Evolutionary conservation across 1,284 basidiomycete genomes (phyloP).

Genomic region (Naganishia sp.): DNA sequence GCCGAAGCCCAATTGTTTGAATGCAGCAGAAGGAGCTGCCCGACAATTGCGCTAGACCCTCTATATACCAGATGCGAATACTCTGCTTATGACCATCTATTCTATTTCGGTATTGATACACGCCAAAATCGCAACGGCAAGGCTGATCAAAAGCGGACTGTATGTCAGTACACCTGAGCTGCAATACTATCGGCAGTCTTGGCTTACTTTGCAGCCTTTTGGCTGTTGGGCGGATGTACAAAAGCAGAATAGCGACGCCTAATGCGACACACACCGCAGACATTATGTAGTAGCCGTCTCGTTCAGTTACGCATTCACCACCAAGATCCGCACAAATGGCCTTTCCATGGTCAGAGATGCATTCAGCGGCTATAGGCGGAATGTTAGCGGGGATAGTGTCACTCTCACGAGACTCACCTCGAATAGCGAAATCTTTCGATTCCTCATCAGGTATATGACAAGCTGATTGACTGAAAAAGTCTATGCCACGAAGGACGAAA

Average conservation of each 20-base stretch:
- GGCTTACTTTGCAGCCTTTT: constrained; percentile 65
- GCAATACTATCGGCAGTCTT: too few species aligned
- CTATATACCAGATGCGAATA: background rate
- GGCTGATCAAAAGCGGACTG: background rate
- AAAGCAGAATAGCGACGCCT: constrained; percentile 70
- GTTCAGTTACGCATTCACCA: constrained; percentile 77
- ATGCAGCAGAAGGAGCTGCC: too few species aligned
- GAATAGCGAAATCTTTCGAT: constrained; percentile 59
- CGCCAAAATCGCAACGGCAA: constrained; percentile 13
- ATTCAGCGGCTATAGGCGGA: constrained; percentile 65
- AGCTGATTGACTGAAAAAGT: constrained; percentile 77
- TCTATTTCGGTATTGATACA: constrained; percentile 16
- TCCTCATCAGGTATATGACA: constrained; percentile 67
- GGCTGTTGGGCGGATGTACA: constrained; percentile 81
- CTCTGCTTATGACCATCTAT: background rate
- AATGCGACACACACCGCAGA: constrained; percentile 74
- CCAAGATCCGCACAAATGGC: constrained; percentile 70
- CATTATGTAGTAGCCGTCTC: constrained; percentile 91
- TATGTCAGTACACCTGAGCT: background rate
- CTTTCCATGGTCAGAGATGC: constrained; percentile 87
- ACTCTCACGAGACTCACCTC: constrained; percentile 57
- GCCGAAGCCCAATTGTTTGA: too few species aligned
- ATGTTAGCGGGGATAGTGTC: background rate
- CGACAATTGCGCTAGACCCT: too few species aligned
- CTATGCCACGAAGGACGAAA: constrained; percentile 65